Evolutionary conservation across 257 asterid genomes (phyloP).

Genomic region (Euphrasia confusa): DNA sequence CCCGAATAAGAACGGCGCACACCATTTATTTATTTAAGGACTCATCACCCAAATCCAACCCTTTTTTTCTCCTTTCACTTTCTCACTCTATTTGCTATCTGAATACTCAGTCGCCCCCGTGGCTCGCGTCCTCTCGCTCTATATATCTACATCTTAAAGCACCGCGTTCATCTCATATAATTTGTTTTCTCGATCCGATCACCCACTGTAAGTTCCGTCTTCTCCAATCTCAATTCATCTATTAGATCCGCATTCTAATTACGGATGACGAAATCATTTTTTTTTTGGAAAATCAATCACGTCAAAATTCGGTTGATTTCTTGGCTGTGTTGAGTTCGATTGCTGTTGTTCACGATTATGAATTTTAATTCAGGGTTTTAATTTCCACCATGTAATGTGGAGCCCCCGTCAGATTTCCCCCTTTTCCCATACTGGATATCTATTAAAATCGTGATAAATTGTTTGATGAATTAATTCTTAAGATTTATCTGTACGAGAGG

Average conservation of each 20-base stretch:
- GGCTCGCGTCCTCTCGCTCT: slow-evolving; percentile 39
- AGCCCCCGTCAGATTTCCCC: slow-evolving; percentile 14
- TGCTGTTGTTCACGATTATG: slow-evolving; percentile 14
- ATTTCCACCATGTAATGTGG: slow-evolving; percentile 9
- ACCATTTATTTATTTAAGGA: slow-evolving; percentile 22
- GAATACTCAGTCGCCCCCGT: slow-evolving; percentile 29
- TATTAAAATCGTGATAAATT: slow-evolving; percentile 12
- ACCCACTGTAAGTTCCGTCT: slow-evolving; percentile 43
- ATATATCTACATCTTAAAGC: slow-evolving; percentile 26
- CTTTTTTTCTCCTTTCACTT: neutral
- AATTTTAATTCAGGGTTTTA: slow-evolving; percentile 18
- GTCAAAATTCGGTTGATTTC: slow-evolving; percentile 21
- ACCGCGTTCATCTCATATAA: slow-evolving; percentile 31
- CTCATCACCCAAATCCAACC: slow-evolving; percentile 33
- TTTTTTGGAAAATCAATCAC: slow-evolving; percentile 5
- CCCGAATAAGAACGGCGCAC: neutral
- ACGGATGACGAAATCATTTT: slow-evolving; percentile 17
- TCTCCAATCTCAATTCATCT: slow-evolving; percentile 14
- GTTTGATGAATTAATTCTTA: slow-evolving; percentile 10
- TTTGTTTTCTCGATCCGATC: slow-evolving; percentile 39
- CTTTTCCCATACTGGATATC: neutral
- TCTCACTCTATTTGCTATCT: slow-evolving; percentile 33
- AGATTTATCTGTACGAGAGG: slow-evolving; percentile 16
- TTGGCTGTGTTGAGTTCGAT: slow-evolving; percentile 21
- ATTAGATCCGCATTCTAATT: slow-evolving; percentile 32